Evolutionary conservation across 306 rosid genomes (phyloP), one percentile per base, ranked within the genome.

Genomic region (Albizia julibrissin): DNA sequence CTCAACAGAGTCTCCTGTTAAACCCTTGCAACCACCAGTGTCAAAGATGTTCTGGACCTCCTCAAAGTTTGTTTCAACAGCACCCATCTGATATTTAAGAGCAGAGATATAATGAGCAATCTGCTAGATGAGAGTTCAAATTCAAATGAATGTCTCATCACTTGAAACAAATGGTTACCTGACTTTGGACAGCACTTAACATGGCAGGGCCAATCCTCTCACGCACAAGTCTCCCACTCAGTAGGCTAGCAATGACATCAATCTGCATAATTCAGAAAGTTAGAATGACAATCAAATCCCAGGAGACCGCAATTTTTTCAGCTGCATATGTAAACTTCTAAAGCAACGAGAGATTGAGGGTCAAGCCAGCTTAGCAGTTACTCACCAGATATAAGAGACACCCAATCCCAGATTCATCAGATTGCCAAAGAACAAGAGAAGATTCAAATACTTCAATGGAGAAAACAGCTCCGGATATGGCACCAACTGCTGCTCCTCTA

Each of bases 171-270:
- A 75, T 69, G n/a, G 16, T 40, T 90, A 96, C 99, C 98, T 93
- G 99, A 84, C 98, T 96, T 86, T 96, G 99, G 31, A 96, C 99
- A 12, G 99, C 99, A 82, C 98, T 96, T 74, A 96, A 90, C 97
- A 96, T 96, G 66, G 99, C 99, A 0, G 98, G 99, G 80, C 99
- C 98, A 9, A 96, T 96, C 84, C 97, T 88, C 87, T 96, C 99
- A 0, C 99, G 99, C 66, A 96, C 99, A 24, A 96, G 84, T 81
- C 99, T 94, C 59, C 99, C 99, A 78, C 98, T 96, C 59, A 96
- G 84, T 64, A 96, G 93, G 87, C 99, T 96, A 61, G 94, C 98
- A 82, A 96, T 89, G 74, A 96, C 99, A 84, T 96, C 99, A 88
- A 93, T 96, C 99, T 96, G 90, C 78, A 87, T 13, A 74, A 49